These are phyloP conservation scores for Acarospora socialis DNA, from an alignment of 2,329 filamentous ascomycete species.

Conservation along the genomic window DNA sequence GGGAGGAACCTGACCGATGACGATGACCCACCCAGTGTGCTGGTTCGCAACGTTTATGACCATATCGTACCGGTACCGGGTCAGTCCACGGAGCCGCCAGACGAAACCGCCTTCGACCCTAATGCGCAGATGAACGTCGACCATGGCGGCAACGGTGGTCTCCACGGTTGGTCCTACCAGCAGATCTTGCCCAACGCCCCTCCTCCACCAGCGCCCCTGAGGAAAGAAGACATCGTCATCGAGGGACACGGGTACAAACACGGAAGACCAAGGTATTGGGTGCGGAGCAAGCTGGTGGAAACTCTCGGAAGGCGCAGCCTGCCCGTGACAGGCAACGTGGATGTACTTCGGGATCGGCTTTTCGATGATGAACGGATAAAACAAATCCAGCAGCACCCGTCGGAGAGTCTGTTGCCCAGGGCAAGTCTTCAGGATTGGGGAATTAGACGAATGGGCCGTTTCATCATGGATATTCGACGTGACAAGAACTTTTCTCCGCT, in stretches of 20 bases:
- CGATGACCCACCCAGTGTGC: conserved; percentile 7
- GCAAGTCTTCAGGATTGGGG: conserved; percentile 20
- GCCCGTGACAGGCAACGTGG: conserved; percentile 6
- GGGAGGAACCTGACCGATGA: conserved; percentile 3
- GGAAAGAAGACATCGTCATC: conserved; percentile 1
- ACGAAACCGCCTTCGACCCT: conserved; percentile 9
- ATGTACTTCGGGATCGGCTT: conserved; percentile 15
- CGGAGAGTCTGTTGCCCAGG: conserved; percentile 14
- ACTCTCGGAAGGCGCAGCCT: conserved; percentile 14
- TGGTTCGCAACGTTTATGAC: conserved; percentile 22
- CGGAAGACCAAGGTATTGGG: conserved; percentile 13
- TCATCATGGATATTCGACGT: conserved; percentile 12
- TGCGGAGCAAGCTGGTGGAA: conserved; percentile 8
- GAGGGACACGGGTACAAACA: conserved; percentile 11
- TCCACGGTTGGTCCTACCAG: conserved; percentile 11
- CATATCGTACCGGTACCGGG: conserved; percentile 17
- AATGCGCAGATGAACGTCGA: conserved; percentile 9
- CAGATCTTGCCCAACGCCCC: too few species aligned
- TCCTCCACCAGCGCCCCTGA: too few species aligned
- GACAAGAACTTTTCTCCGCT: conserved; percentile 15
- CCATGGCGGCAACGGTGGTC: conserved; percentile 6
- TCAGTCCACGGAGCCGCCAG: conserved; percentile 14
- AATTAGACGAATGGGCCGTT: conserved; percentile 11
- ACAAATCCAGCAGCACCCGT: conserved; percentile 5
- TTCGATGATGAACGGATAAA: conserved; percentile 13